Conservation (phyloP, 768 basidiomycete species). For the Tylopilus felleus region DNA sequence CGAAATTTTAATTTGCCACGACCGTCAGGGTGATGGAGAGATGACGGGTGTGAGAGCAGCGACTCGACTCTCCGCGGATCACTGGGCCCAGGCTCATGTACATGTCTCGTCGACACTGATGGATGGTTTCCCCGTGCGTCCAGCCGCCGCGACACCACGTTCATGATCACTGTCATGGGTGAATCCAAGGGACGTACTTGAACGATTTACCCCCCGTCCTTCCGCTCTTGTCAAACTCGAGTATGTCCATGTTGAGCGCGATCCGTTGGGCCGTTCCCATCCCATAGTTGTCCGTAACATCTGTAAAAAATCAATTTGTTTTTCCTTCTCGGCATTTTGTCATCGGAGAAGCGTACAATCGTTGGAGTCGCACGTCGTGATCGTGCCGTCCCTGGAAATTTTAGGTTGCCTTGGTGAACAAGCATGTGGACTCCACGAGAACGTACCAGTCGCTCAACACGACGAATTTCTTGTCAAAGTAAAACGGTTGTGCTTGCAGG, state of each 20-base stretch:
- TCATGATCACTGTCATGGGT: neutral
- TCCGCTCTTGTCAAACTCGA: conserved; percentile 39
- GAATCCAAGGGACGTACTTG: conserved; percentile 43
- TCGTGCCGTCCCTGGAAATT: conserved; percentile 80
- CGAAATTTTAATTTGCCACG: conserved; percentile 10
- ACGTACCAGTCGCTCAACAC: conserved; percentile 87
- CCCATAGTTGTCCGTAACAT: conserved; percentile 87
- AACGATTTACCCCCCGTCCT: conserved; percentile 22
- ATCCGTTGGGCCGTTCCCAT: conserved; percentile 70
- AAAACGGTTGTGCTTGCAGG: conserved; percentile 18
- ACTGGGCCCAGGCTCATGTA: neutral
- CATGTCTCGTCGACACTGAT: neutral
- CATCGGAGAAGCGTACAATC: conserved; percentile 58
- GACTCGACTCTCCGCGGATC: conserved; percentile 7
- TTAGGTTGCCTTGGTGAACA: neutral
- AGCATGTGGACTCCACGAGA: neutral
- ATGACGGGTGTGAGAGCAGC: conserved; percentile 6
- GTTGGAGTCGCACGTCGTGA: conserved; percentile 90
- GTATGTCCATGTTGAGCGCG: conserved; percentile 67
- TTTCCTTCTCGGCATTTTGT: neutral
- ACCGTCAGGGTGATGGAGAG: conserved; percentile 10
- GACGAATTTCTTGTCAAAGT: conserved; percentile 72
- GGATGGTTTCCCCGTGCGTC: neutral
- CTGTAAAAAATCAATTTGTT: conserved; percentile 35
- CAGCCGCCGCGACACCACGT: neutral